phyloP scores from a whole-genome alignment of 192 early-diverging fungal species.

The Pilaira anomala region DNA sequence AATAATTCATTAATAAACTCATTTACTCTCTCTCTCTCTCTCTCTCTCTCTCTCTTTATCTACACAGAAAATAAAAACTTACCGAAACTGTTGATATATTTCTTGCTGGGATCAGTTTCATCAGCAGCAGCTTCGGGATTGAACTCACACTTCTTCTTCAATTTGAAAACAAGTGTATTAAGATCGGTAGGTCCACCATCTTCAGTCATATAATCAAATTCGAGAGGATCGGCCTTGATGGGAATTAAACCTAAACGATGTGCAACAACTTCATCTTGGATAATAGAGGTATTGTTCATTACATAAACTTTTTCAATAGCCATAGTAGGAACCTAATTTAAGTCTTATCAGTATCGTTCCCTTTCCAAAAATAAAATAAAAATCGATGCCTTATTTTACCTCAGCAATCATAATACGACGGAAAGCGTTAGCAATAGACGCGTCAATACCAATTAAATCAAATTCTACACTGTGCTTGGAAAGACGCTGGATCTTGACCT shows the following conservation, averaged over 20 bases:
- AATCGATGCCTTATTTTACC: slow-evolving; percentile 50
- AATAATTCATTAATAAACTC: slow-evolving; percentile 1
- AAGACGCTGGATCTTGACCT: slow-evolving; percentile 64
- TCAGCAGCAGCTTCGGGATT: slow-evolving; percentile 56
- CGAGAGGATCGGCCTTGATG: slow-evolving; percentile 78
- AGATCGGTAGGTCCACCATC: slow-evolving; percentile 83
- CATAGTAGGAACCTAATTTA: slow-evolving; percentile 79
- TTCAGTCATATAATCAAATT: slow-evolving; percentile 72
- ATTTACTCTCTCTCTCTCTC: slow-evolving; percentile 1
- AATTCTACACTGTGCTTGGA: slow-evolving; percentile 86
- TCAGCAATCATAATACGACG: slow-evolving; percentile 92
- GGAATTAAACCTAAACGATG: slow-evolving; percentile 92
- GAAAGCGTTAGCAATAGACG: slow-evolving; percentile 92
- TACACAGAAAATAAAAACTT: slow-evolving; percentile 3
- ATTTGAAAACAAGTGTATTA: slow-evolving; percentile 90
- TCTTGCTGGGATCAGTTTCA: slow-evolving; percentile 71
- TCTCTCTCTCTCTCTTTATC: background rate
- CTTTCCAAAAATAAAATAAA: background rate
- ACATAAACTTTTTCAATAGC: slow-evolving; percentile 94
- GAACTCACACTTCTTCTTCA: slow-evolving; percentile 68
- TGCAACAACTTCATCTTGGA: slow-evolving; percentile 91
- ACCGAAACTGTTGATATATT: slow-evolving; percentile 71
- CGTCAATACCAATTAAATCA: slow-evolving; percentile 91
- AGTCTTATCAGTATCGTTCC: background rate
- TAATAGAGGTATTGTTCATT: slow-evolving; percentile 85